Evolutionary conservation across 148 eudicot genomes (phyloP).

Genomic region (Polygonum aviculare): DNA sequence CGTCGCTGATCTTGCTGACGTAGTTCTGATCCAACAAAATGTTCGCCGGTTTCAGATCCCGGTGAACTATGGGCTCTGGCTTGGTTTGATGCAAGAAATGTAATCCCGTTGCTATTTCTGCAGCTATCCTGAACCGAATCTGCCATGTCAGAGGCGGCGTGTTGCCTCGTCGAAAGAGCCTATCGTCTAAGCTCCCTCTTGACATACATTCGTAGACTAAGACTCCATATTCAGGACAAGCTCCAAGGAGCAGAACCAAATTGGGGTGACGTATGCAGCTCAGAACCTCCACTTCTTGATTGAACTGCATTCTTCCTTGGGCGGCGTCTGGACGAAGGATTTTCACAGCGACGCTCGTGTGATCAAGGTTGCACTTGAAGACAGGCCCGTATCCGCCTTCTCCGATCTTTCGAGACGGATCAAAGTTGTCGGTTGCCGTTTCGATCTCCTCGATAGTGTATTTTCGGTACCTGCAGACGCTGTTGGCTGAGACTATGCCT

Average conservation of each 20-base stretch:
- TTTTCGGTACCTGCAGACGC: conserved; percentile 34
- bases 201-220: conserved; percentile 52
- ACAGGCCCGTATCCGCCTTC: conserved; percentile 67
- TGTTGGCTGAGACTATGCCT: conserved; percentile 13
- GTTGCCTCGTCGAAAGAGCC: conserved; percentile 35
- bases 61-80: conserved; percentile 64
- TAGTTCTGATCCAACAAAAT: conserved; percentile 53
- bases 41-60: conserved; percentile 65
- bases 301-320: conserved; percentile 48
- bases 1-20: conserved; percentile 65
- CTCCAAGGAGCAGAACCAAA: conserved; percentile 53
- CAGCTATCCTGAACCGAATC: conserved; percentile 44
- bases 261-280: conserved; percentile 50
- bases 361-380: conserved; percentile 47
- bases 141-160: conserved; percentile 41
- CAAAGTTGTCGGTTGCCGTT: conserved; percentile 34
- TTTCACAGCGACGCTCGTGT: conserved; percentile 51
- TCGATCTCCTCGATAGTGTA: conserved; percentile 50
- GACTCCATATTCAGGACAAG: conserved; percentile 54
- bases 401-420: conserved; percentile 36
- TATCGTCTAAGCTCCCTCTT: conserved; percentile 39
- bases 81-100: conserved; percentile 62
- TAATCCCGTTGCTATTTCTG: conserved; percentile 43
- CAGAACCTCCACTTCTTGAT: conserved; percentile 46
- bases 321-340: conserved; percentile 54